Evolutionary conservation across 139 green algal species (phyloP).

Genomic region (Coccomyxa sp.): DNA sequence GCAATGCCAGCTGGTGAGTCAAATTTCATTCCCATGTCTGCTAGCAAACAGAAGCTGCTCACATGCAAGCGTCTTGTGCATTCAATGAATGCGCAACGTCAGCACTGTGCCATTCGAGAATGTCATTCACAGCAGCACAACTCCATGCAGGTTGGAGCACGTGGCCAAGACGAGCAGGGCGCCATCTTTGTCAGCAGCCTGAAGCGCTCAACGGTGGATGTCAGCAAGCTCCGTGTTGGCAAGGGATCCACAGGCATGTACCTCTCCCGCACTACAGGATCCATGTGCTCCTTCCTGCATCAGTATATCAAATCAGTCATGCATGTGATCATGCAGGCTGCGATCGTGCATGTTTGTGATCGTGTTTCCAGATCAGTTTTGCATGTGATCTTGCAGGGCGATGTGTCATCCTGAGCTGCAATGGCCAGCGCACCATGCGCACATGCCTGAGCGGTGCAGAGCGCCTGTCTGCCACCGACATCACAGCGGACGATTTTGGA

Average conservation of each 20-base stretch:
- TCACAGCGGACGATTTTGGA: conserved; percentile 28
- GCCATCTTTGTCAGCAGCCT: conserved; percentile 41
- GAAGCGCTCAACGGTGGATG: conserved; percentile 37
- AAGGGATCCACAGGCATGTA: conserved; percentile 26
- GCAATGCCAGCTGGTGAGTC: neutral
- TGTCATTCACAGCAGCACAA: neutral
- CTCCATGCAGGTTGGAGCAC: conserved; percentile 23
- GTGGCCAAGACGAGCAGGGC: conserved; percentile 41
- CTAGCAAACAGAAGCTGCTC: neutral
- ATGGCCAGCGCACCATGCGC: conserved; percentile 59
- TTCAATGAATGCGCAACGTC: neutral
- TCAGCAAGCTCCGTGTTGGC: conserved; percentile 9
- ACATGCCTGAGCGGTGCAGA: conserved; percentile 42
- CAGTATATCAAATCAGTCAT: too few species aligned
- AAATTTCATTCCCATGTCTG: neutral
- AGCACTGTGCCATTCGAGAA: neutral
- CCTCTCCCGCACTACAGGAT: too few species aligned
- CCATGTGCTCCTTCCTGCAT: too few species aligned
- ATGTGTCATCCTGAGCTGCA: conserved; percentile 49
- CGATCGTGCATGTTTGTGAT: too few species aligned
- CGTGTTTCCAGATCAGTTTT: too few species aligned
- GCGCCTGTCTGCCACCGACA: conserved; percentile 13
- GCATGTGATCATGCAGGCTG: conserved; percentile 15
- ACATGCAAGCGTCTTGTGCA: neutral
- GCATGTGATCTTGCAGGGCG: conserved; percentile 21